Base-by-base conservation (phyloP, 2,329 filamentous ascomycete species). In the Penicillium concentricum region DNA sequence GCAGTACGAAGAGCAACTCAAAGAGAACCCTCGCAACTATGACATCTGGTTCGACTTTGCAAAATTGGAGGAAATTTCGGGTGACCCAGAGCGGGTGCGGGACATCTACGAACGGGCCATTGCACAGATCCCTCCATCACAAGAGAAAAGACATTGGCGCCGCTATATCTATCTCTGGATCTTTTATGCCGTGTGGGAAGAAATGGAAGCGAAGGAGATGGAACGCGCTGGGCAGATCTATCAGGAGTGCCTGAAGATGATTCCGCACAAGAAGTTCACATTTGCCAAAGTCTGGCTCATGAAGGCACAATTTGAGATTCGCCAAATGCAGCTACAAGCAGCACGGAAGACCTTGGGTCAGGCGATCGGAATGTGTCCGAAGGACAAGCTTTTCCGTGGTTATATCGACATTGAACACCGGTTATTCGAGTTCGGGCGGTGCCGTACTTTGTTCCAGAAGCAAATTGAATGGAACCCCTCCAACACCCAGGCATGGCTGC, bases 131-230 rank as follows among this genome's bases (percentile, higher is more conserved):
- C 94, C 94, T 2, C 93, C 94, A 0, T 95, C 92, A 20, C 90
- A 95, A 67, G 94, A 97, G 73, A 99, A 99, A 80, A 86, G 94
- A 45, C 92, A 97, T 74, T 99, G 94, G 94, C 84, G 94, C 63
- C 84, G 94, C 35, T 99, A 99, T 74, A 95, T 99, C 58, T 99
- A 97, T 71, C 83, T 99, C 1, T 99, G 93, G 91, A 85, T 97
- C 42, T 97, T 97, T 77, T 99, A 97, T 74, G 94, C 94, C 10
- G 79, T 97, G 18, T 97, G 90, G 85, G 94, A 97, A 73, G 94
- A 99, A 74, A 87, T 90, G 74, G 88, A 93, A 61, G 88, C 87
- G 35, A 87, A 88, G 64, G 91, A 97, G 67, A 70, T 85, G 24
- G 85, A 89, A 26, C 85, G 94, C 43, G 90, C 93, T 20, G 84